phyloP scores from a whole-genome alignment of 768 basidiomycete species.

The Cystofilobasidium macerans region DNA sequence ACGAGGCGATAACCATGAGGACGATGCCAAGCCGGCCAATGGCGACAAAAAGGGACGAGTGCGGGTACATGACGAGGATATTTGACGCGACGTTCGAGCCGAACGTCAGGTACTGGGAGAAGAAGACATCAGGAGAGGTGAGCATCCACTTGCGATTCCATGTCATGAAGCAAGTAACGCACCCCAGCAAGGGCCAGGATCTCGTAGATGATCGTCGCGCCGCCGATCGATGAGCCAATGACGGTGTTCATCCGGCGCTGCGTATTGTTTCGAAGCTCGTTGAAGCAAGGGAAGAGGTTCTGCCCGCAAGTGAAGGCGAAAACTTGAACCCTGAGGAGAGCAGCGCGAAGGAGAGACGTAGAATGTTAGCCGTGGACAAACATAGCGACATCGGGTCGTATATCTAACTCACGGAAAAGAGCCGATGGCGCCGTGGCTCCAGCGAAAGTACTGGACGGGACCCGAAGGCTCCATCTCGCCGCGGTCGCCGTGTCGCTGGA shows the following conservation, averaged over 20 bases:
- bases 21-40: conserved; percentile 88
- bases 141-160: not conserved
- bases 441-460: conserved; percentile 45
- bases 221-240: conserved; percentile 74
- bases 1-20: conserved; percentile 76
- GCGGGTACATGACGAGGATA: conserved; percentile 75
- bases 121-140: not conserved
- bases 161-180: not conserved
- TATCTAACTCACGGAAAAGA: conserved; percentile 19
- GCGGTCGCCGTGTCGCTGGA: conserved; percentile 50
- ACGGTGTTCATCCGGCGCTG: conserved; percentile 78
- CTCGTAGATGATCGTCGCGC: conserved; percentile 73
- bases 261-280: conserved; percentile 71
- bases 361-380: not conserved
- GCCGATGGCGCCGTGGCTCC: conserved; percentile 16
- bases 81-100: conserved; percentile 79
- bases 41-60: conserved; percentile 79
- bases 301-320: conserved; percentile 36
- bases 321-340: conserved; percentile 14
- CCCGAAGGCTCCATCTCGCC: conserved; percentile 48
- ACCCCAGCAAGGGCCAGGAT: conserved; percentile 48
- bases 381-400: too few species aligned
- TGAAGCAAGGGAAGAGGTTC: conserved; percentile 81
- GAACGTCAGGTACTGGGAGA: conserved; percentile 65
- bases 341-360: not conserved